These are phyloP conservation scores for Leccinum idahoense DNA, from an alignment of 1,284 basidiomycete genomes.

Conservation along the genomic window DNA sequence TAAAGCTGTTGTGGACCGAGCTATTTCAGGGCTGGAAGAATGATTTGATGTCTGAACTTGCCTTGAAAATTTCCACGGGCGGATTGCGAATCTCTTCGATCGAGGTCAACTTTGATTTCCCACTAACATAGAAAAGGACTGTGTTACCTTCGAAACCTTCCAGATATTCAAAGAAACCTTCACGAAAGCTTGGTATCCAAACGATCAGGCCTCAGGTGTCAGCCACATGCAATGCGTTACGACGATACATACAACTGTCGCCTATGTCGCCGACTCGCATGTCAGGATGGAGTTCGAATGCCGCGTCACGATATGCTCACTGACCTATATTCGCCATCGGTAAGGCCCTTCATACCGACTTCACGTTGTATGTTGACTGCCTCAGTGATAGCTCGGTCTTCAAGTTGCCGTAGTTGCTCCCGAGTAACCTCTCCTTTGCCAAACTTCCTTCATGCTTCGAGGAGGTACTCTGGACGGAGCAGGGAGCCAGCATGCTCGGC, in stretches of 20 bases:
- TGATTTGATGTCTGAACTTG: not conserved
- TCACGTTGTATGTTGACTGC: not conserved
- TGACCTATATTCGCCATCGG: not conserved
- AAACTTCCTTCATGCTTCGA: constrained; percentile 4
- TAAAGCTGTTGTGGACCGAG: not conserved
- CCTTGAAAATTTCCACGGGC: constrained; percentile 25
- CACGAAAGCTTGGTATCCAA: constrained; percentile 17
- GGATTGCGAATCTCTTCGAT: constrained; percentile 3
- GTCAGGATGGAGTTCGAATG: constrained; percentile 5
- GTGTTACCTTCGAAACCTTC: not conserved
- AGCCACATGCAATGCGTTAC: not conserved
- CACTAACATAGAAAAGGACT: not conserved
- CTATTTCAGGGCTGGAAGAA: not conserved
- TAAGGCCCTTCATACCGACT: not conserved
- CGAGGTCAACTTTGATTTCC: constrained; percentile 2
- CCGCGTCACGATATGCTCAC: not conserved
- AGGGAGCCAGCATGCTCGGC: not conserved
- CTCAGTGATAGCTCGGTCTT: not conserved
- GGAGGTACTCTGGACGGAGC: not conserved
- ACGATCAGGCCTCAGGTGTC: constrained; percentile 1
- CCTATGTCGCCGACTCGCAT: constrained; percentile 1
- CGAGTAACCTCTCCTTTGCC: not conserved
- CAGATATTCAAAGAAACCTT: constrained; percentile 24
- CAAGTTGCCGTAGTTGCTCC: not conserved
- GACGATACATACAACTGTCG: constrained; percentile 22